Base-by-base conservation (phyloP, 805 yeast species). In the Hanseniaspora mollemarum region DNA sequence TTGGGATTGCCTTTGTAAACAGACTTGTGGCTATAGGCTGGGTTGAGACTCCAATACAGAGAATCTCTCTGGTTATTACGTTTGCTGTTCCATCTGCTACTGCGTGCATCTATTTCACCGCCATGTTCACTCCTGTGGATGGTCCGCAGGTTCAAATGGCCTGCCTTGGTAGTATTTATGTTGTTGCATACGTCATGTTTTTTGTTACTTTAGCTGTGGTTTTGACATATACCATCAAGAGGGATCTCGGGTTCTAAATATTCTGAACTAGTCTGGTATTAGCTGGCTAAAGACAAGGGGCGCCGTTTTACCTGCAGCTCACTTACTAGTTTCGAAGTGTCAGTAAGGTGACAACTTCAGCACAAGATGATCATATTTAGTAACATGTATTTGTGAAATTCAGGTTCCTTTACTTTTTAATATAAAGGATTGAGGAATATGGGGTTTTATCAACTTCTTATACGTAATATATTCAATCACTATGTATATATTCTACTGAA, bases 71-170 rank as follows among this genome's bases (percentile, higher is more conserved):
- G 59, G 81, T 83, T 29, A 70, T 88, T 28, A 78, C 81, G 12
- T 83, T 80, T 62, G 81, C 90, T 0, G 74, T 86, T 53, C 97
- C 97, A 0, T 81, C 85, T 46, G 94, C 96, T 0, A 90, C 96
- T 0, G 74, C 92, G 0, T 81, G 87, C 59, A 81, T 90, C 15
- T 90, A 87, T 64, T 73, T 88, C 56, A 88, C 97, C 1, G 90
- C 95, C 2, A 80, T 86, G 60, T 85, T 81, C 64, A 80, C 88
- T 1, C 94, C 92, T 16, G 77, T 82, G 6, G 71, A 68, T 3
- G 72, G 71, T 3, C 66, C 67, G 1, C 72, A 69, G 39, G 22
- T 57, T 3, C 88, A 86, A 63, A 78, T 87, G 78, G 94, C 87
- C 59, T 81, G 90, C 60, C 69, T 87, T 52, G 87, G 94, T 0